Evolutionary conservation across 2,329 filamentous ascomycete species (phyloP).

Genomic region (Fusarium liriodendri): DNA sequence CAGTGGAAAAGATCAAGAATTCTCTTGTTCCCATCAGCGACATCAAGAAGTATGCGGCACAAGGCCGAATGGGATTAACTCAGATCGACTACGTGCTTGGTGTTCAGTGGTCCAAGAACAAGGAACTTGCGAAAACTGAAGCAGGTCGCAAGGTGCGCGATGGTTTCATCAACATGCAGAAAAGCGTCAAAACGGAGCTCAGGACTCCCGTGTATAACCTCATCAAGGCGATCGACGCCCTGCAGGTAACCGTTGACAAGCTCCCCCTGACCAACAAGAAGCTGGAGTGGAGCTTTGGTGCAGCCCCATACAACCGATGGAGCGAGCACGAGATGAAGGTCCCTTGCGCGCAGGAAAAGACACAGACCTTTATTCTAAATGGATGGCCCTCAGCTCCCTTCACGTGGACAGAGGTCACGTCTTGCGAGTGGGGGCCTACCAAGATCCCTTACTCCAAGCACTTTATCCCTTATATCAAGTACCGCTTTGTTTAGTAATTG

Average conservation of each 20-base stretch:
- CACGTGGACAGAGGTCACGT: neutral
- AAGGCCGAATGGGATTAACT: neutral
- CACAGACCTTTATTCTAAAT: neutral
- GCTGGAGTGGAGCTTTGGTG: constrained; percentile 6
- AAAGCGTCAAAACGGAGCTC: constrained; percentile 21
- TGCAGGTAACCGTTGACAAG: constrained; percentile 11
- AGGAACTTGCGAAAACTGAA: constrained; percentile 12
- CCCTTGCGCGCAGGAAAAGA: constrained; percentile 10
- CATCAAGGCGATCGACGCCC: constrained; percentile 14
- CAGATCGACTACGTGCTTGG: constrained; percentile 1
- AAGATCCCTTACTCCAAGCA: constrained; percentile 15
- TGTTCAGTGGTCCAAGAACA: constrained; percentile 14
- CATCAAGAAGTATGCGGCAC: constrained; percentile 2
- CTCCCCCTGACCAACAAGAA: constrained; percentile 19
- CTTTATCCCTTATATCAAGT: constrained; percentile 20
- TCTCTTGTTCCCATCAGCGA: neutral
- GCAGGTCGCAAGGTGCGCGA: constrained; percentile 7
- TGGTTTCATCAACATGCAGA: constrained; percentile 18
- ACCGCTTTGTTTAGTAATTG: constrained; percentile 1
- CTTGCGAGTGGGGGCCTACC: constrained; percentile 16
- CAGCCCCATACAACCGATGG: constrained; percentile 10
- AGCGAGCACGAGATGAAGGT: constrained; percentile 11
- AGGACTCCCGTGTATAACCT: constrained; percentile 15
- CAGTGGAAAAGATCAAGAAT: constrained; percentile 8
- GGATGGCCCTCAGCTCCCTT: neutral